Conservation (phyloP, 345 rosid genomes). For the Eutrema heterophyllum region DNA sequence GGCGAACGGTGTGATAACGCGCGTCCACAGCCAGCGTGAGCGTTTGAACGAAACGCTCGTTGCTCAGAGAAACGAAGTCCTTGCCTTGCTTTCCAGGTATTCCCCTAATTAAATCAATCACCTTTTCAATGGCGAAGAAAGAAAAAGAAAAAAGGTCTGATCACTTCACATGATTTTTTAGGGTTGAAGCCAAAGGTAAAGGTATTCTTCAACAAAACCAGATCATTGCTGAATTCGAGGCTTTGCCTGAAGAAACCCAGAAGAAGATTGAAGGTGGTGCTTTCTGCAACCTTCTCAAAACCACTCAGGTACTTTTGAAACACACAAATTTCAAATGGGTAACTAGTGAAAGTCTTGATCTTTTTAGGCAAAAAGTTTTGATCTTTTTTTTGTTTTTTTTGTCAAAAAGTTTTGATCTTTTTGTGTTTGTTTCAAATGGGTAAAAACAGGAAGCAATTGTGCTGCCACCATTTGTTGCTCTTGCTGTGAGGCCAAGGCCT, state of each 20-base stretch:
- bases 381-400: not conserved
- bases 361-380: not conserved
- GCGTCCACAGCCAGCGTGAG: slow-evolving; percentile 70
- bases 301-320: slow-evolving; percentile 53
- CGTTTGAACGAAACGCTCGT: slow-evolving; percentile 71
- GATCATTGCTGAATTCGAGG: slow-evolving; percentile 71
- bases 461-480: slow-evolving; percentile 83
- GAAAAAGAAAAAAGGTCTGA: not conserved
- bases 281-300: slow-evolving; percentile 63
- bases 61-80: slow-evolving; percentile 59
- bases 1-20: slow-evolving; percentile 51
- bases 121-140: not conserved
- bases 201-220: slow-evolving; percentile 82
- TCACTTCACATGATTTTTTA: slow-evolving; percentile 19
- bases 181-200: slow-evolving; percentile 71
- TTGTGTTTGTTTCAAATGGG: not conserved
- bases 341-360: not conserved
- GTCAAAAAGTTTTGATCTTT: not conserved
- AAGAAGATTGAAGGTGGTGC: slow-evolving; percentile 56
- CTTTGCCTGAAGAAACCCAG: slow-evolving; percentile 53
- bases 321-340: not conserved
- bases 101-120: not conserved
- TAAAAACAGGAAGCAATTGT: slow-evolving; percentile 77
- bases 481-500: slow-evolving; percentile 93
- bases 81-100: slow-evolving; percentile 74